A percentile compares a stretch with the other conserved stretches of the same genome.
These are phyloP conservation scores for Trypanosomatidae sp. DNA, from an alignment of 208 protist species.

Conservation along the genomic window DNA sequence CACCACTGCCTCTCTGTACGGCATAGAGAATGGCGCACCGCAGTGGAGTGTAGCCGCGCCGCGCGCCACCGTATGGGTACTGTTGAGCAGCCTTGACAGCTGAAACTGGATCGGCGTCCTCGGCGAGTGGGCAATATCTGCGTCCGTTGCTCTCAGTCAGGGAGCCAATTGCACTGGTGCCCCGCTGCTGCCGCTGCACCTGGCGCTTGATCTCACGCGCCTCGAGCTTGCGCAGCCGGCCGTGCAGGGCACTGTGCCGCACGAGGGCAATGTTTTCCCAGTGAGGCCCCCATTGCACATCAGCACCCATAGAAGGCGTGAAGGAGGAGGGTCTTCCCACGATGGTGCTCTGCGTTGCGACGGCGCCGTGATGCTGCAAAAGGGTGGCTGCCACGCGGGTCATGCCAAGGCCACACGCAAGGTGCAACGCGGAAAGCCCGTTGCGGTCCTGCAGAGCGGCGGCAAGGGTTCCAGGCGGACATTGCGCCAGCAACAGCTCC, in stretches of 20 bases:
- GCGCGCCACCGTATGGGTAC: slow-evolving; percentile 34
- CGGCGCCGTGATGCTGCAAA: slow-evolving; percentile 58
- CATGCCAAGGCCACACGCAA: slow-evolving; percentile 54
- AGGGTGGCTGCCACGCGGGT: slow-evolving; percentile 38
- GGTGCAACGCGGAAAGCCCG: slow-evolving; percentile 62
- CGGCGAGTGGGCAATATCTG: slow-evolving; percentile 3
- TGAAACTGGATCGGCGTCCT: slow-evolving; percentile 19
- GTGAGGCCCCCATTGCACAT: slow-evolving; percentile 24
- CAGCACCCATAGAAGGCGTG: neutral
- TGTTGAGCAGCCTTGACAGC: slow-evolving; percentile 13
- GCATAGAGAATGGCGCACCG: slow-evolving; percentile 30
- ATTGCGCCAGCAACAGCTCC: slow-evolving; percentile 51
- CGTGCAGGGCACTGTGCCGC: slow-evolving; percentile 12
- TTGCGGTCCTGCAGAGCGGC: slow-evolving; percentile 41
- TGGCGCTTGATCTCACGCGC: slow-evolving; percentile 20
- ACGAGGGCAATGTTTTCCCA: slow-evolving; percentile 34
- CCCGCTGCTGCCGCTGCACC: slow-evolving; percentile 7
- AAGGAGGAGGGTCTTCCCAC: neutral
- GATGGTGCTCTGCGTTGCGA: slow-evolving; percentile 17
- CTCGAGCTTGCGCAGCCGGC: slow-evolving; percentile 18
- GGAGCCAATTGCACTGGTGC: neutral
- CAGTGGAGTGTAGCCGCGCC: slow-evolving; percentile 51
- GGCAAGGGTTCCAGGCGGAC: slow-evolving; percentile 37
- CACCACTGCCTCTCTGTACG: slow-evolving; percentile 1
- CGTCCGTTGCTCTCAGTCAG: neutral